Percentiles rank a stretch among this genome's conserved stretches.
Evolutionary conservation across 106 monocot genomes (phyloP).

Genomic region (Cymbidium sinense): DNA sequence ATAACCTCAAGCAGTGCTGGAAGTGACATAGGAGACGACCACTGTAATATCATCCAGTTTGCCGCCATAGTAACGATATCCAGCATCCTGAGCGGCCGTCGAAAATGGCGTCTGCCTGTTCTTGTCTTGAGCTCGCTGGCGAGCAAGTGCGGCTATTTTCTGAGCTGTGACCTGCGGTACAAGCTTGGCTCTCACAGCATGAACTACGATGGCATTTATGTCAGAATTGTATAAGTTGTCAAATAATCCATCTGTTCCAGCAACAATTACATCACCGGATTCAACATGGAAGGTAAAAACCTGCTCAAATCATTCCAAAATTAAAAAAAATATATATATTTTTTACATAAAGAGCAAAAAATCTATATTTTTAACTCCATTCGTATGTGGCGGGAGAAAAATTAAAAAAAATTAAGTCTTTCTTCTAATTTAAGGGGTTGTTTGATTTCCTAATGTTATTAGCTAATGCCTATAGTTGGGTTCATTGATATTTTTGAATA

Average conservation of each 20-base stretch:
- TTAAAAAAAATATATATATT: neutral
- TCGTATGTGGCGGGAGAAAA: too few species aligned
- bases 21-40: conserved; percentile 3
- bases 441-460: too few species aligned
- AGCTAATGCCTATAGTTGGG: too few species aligned
- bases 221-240: conserved; percentile 10
- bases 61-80: conserved; percentile 10
- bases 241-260: conserved; percentile 13
- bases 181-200: neutral
- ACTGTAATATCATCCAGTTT: conserved; percentile 12
- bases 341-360: too few species aligned
- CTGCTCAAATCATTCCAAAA: neutral
- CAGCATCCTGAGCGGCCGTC: conserved; percentile 6
- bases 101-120: conserved; percentile 13
- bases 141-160: conserved; percentile 10
- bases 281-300: conserved; percentile 9
- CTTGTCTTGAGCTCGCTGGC: conserved; percentile 18
- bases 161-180: conserved; percentile 9
- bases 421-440: too few species aligned
- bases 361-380: too few species aligned
- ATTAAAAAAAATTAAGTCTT: too few species aligned
- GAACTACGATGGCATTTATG: conserved; percentile 2
- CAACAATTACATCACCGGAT: conserved; percentile 9
- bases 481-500: too few species aligned
- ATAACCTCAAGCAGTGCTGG: conserved; percentile 1